Evolutionary conservation across 208 protist genomes (phyloP).

Genomic region (Sergeia podlipaevii): DNA sequence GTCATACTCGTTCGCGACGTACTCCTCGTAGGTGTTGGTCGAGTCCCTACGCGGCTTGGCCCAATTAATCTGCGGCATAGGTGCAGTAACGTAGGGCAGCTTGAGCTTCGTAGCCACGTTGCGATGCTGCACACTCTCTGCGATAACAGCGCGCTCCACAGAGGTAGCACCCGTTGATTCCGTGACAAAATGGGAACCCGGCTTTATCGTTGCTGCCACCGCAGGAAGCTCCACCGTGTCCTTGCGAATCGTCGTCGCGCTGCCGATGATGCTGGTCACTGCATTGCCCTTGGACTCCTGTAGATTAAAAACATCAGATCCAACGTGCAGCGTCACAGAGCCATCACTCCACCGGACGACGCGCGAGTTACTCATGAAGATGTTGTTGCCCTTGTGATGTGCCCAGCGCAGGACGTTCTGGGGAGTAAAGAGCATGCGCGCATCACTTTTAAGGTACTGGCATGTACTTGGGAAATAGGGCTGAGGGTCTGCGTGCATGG

Average conservation of each 20-base stretch:
- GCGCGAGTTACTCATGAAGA: constrained; percentile 71
- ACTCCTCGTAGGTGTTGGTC: constrained; percentile 62
- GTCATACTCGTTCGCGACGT: constrained; percentile 73
- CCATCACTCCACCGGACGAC: constrained; percentile 85
- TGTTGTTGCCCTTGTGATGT: constrained; percentile 26
- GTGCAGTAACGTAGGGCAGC: constrained; percentile 37
- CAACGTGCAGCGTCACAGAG: constrained; percentile 76
- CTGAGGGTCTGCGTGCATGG: constrained; percentile 76
- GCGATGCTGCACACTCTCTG: constrained; percentile 42
- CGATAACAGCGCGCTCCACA: constrained; percentile 66
- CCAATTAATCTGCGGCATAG: constrained; percentile 70
- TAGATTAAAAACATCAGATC: constrained; percentile 59
- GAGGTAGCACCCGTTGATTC: constrained; percentile 57
- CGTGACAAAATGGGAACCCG: constrained; percentile 54
- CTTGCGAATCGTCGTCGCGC: constrained; percentile 31
- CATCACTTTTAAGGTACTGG: constrained; percentile 54
- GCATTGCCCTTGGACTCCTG: constrained; percentile 39
- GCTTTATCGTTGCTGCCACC: constrained; percentile 38
- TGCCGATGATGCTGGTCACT: constrained; percentile 58
- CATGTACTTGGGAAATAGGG: constrained; percentile 53
- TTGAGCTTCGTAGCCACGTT: constrained; percentile 29
- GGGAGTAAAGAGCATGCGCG: constrained; percentile 73
- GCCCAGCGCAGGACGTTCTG: constrained; percentile 83
- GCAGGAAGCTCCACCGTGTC: constrained; percentile 42
- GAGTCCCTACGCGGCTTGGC: constrained; percentile 37